Percentiles rank a stretch among this genome's conserved stretches.
phyloP scores from a whole-genome alignment of 257 asterid species.

The Thymus mandschuricus region DNA sequence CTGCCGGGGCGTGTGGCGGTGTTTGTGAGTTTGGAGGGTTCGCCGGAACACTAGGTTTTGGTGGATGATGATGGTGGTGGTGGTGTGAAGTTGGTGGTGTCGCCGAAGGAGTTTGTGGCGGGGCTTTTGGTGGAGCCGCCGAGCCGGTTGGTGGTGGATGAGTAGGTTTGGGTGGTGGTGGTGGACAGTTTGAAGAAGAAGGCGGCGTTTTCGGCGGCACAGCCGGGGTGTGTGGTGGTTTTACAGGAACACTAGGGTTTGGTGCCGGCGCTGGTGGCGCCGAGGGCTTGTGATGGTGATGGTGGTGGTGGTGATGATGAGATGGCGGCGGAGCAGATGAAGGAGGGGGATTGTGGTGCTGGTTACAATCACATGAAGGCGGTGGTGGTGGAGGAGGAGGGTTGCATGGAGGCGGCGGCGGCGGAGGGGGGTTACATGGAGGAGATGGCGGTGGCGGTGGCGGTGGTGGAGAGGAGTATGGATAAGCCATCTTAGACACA shows the following conservation, averaged over 20 bases:
- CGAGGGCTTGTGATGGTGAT: constrained; percentile 11
- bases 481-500: constrained; percentile 41
- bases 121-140: no score
- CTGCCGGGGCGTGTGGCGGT: constrained; percentile 17
- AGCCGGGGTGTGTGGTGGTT: constrained; percentile 23
- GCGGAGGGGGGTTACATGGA: constrained; percentile 22
- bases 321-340: constrained; percentile 25
- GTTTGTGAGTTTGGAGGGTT: neutral
- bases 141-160: neutral
- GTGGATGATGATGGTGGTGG: constrained; percentile 10
- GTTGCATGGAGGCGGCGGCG: constrained; percentile 9
- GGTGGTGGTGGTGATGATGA: constrained; percentile 12
- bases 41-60: neutral
- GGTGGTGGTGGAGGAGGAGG: constrained; percentile 29
- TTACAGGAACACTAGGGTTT: constrained; percentile 18
- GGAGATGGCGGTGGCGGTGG: constrained; percentile 40
- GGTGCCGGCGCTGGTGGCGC: constrained; percentile 33
- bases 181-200: constrained; percentile 19
- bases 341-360: constrained; percentile 25
- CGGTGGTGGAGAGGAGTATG: constrained; percentile 39
- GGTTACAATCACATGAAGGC: constrained; percentile 16
- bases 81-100: constrained; percentile 13
- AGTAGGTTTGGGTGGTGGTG: constrained; percentile 13
- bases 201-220: constrained; percentile 25
- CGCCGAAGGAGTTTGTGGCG: no score